phyloP scores from a whole-genome alignment of 805 yeast genomes.

The Cyberlindnera mycetangii region DNA sequence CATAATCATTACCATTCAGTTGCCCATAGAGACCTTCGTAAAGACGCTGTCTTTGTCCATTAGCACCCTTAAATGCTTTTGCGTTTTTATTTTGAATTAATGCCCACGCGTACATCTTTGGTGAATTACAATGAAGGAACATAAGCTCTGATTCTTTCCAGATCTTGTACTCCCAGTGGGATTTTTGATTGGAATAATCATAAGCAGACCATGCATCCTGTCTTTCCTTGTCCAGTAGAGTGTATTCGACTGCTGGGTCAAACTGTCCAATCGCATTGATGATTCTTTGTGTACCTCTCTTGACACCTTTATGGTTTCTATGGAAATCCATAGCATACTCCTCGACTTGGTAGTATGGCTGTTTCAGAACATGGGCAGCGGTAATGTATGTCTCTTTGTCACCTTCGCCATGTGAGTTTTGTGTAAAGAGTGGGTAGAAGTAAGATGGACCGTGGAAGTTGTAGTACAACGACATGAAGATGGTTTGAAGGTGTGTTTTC shows the following conservation, averaged over 20 bases:
- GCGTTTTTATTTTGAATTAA: conserved; percentile 4
- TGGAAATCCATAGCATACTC: conserved; percentile 20
- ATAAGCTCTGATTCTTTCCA: conserved; percentile 14
- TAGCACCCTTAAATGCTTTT: conserved; percentile 3
- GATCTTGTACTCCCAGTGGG: conserved; percentile 18
- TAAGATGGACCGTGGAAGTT: conserved; percentile 55
- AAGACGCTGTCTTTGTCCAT: conserved; percentile 12
- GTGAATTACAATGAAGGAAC: conserved; percentile 20
- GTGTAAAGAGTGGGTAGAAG: conserved; percentile 59
- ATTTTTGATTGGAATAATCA: conserved; percentile 9
- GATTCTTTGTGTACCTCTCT: conserved; percentile 23
- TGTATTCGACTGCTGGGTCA: conserved; percentile 30
- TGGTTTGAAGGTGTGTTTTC: conserved; percentile 46
- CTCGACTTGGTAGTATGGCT: conserved; percentile 44
- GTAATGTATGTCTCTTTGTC: conserved; percentile 64
- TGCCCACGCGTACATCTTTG: conserved; percentile 18
- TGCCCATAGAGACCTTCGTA: conserved; percentile 11
- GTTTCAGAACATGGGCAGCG: conserved; percentile 48
- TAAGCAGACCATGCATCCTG: conserved; percentile 12
- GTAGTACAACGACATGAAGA: conserved; percentile 52
- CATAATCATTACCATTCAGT: conserved; percentile 12
- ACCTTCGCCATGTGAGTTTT: conserved; percentile 65
- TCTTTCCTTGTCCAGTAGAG: not conserved
- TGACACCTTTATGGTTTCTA: conserved; percentile 6
- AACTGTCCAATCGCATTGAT: conserved; percentile 35